A percentile compares a stretch with the other conserved stretches of the same genome.
These are phyloP conservation scores for Quercus wislizeni DNA, from an alignment of 306 rosid genomes.

Conservation along the genomic window DNA sequence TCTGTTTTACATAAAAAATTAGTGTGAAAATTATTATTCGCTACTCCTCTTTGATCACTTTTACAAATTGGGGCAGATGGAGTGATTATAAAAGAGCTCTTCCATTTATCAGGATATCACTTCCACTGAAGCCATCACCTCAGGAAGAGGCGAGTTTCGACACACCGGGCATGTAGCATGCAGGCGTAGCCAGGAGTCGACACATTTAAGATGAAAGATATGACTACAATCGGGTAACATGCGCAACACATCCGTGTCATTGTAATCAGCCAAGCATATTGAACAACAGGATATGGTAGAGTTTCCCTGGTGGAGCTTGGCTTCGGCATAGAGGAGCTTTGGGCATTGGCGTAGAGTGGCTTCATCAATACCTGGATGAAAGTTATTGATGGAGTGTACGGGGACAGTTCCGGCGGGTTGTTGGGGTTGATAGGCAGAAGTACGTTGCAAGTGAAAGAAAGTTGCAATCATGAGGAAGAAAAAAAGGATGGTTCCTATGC, in stretches of 20 bases:
- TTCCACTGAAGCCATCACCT: neutral
- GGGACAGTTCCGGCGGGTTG: no score
- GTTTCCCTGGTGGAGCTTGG: neutral
- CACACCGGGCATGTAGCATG: constrained; percentile 1
- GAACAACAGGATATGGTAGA: constrained; percentile 7
- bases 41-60: no score
- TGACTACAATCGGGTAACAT: neutral
- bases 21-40: no score
- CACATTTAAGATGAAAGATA: neutral
- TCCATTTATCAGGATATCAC: no score
- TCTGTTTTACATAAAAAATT: no score
- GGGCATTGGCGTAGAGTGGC: constrained; percentile 1
- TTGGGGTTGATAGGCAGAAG: no score
- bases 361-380: constrained; percentile 6
- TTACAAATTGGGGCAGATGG: no score
- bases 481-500: no score
- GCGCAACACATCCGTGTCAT: neutral
- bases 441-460: no score
- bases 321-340: neutral
- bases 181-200: neutral
- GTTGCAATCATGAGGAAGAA: no score
- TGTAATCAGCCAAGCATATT: constrained; percentile 15
- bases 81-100: no score
- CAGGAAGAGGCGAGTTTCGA: neutral
- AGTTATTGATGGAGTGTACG: no score